Evolutionary conservation across 441 rosid species (phyloP).

Genomic region (Dalechampia spathulata): DNA sequence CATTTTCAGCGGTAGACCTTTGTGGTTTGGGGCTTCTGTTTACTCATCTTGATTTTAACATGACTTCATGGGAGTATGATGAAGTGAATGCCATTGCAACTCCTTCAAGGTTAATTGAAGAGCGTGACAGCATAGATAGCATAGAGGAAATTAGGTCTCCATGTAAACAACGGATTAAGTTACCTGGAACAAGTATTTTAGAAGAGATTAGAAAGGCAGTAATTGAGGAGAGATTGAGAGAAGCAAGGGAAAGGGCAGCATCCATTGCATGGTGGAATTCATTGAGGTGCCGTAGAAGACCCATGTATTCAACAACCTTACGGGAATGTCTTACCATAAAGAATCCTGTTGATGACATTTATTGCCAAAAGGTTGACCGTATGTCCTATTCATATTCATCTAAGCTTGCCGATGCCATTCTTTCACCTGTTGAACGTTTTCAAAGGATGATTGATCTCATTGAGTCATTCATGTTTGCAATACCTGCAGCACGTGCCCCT

Average conservation of each 20-base stretch:
- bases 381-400: conserved; percentile 58
- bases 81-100: conserved; percentile 72
- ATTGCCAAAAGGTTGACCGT: conserved; percentile 39
- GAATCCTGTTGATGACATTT: conserved; percentile 57
- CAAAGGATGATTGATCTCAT: conserved; percentile 70
- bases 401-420: conserved; percentile 74
- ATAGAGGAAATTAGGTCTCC: conserved; percentile 37
- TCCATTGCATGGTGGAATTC: conserved; percentile 99
- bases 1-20: conserved; percentile 64
- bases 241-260: conserved; percentile 68
- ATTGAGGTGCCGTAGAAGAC: conserved; percentile 82
- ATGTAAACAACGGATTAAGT: conserved; percentile 27
- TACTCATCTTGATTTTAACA: conserved; percentile 69
- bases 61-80: conserved; percentile 92
- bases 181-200: conserved; percentile 71
- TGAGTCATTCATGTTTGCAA: conserved; percentile 93
- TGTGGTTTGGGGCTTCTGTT: conserved; percentile 67
- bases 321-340: conserved; percentile 48
- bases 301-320: conserved; percentile 73
- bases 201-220: conserved; percentile 81
- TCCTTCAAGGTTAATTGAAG: conserved; percentile 60
- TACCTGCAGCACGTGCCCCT: conserved; percentile 93
- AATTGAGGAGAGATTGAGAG: conserved; percentile 69
- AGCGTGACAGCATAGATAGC: conserved; percentile 32
- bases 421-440: conserved; percentile 89